phyloP scores from a whole-genome alignment of 371 early-diverging fungal species.

The Actinomucor elegans region DNA sequence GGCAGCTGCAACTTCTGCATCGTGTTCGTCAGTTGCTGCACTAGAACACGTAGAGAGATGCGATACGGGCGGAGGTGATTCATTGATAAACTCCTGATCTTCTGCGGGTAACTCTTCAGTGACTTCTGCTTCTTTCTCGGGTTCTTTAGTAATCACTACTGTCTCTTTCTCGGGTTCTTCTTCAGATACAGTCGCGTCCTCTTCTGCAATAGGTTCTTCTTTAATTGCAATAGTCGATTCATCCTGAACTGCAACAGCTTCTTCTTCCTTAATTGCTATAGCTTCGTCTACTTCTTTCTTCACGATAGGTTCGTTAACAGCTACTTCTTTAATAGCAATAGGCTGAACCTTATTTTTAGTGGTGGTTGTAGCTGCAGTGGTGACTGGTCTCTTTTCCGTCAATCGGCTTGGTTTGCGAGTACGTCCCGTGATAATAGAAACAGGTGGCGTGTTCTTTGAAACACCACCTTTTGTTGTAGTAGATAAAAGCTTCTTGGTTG shows the following conservation, averaged over 20 bases:
- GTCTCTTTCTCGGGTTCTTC: neutral
- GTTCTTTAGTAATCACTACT: neutral
- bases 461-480: conserved; percentile 21
- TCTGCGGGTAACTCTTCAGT: neutral
- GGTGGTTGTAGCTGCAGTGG: neutral
- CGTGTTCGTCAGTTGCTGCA: conserved; percentile 32
- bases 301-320: neutral
- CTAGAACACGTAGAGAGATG: conserved; percentile 20
- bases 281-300: neutral
- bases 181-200: neutral
- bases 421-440: conserved; percentile 25
- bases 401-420: conserved; percentile 23
- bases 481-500: conserved; percentile 6
- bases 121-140: neutral
- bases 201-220: neutral
- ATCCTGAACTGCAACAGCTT: neutral
- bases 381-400: conserved; percentile 9
- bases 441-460: conserved; percentile 25
- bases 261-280: neutral
- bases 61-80: conserved; percentile 4
- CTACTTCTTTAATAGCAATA: neutral
- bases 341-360: neutral
- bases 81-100: neutral
- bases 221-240: neutral
- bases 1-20: conserved; percentile 43